phyloP scores from a whole-genome alignment of 371 early-diverging fungal genomes.

The Batkoa obscura region DNA sequence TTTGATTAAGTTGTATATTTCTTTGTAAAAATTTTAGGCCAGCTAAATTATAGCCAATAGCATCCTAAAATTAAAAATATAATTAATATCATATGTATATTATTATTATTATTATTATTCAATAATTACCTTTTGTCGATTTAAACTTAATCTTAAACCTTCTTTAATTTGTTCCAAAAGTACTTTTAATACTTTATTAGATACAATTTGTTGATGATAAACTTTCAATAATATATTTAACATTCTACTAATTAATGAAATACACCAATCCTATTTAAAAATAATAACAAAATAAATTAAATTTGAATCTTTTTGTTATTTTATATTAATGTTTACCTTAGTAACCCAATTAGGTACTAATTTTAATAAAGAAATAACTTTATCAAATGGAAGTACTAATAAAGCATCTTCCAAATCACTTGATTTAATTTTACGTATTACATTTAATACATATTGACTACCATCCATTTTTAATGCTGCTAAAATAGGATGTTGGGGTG shows the following conservation, averaged over 20 bases:
- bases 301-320: too few relatives aligned
- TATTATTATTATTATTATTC: too few relatives aligned
- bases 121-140: slow-evolving; percentile 31
- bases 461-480: slow-evolving; percentile 44
- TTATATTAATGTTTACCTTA: slow-evolving; percentile 4
- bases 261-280: slow-evolving; percentile 45
- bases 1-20: slow-evolving; percentile 47
- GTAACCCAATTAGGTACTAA: slow-evolving; percentile 17
- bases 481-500: slow-evolving; percentile 50
- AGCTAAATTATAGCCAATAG: slow-evolving; percentile 60
- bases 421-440: slow-evolving; percentile 45
- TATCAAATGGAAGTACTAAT: slow-evolving; percentile 62
- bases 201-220: slow-evolving; percentile 67
- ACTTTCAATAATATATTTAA: slow-evolving; percentile 57
- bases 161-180: slow-evolving; percentile 53
- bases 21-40: slow-evolving; percentile 44
- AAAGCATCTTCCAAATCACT: slow-evolving; percentile 67
- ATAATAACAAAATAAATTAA: slow-evolving; percentile 4
- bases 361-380: slow-evolving; percentile 37
- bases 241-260: slow-evolving; percentile 52
- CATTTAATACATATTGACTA: slow-evolving; percentile 55
- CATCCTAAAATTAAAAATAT: slow-evolving; percentile 15
- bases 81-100: neutral
- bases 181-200: slow-evolving; percentile 53
- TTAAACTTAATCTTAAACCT: slow-evolving; percentile 34